Percentiles rank a stretch among this genome's conserved stretches.
phyloP scores from a whole-genome alignment of 805 yeast genomes.

The Debaryomyces castellii region DNA sequence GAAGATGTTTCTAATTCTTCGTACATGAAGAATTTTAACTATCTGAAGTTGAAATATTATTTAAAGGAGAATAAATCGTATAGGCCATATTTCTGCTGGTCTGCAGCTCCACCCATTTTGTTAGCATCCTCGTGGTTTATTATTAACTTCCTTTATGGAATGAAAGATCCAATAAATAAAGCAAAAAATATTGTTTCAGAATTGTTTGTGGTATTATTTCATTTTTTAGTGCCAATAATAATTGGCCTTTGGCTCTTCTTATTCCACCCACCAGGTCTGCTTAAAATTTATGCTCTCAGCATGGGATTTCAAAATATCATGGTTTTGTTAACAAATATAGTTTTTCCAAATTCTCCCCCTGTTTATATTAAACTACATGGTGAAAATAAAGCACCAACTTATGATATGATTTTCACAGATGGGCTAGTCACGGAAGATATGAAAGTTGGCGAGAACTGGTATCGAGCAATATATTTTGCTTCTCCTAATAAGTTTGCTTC shows the following conservation, averaged over 20 bases:
- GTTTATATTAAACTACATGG: slow-evolving; percentile 69
- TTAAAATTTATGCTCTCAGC: slow-evolving; percentile 52
- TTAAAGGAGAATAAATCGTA: slow-evolving; percentile 2
- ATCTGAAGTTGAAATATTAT: not conserved
- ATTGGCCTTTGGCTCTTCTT: slow-evolving; percentile 63
- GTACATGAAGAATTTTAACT: not conserved
- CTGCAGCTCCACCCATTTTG: slow-evolving; percentile 36
- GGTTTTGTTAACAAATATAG: slow-evolving; percentile 60
- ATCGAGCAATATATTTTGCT: slow-evolving; percentile 61
- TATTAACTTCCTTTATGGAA: slow-evolving; percentile 45
- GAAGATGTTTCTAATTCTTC: not conserved
- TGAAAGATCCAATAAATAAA: slow-evolving; percentile 42
- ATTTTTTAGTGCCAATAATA: slow-evolving; percentile 58
- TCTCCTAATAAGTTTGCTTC: slow-evolving; percentile 72
- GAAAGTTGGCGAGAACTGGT: slow-evolving; percentile 59
- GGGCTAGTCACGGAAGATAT: slow-evolving; percentile 66
- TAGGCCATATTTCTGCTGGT: slow-evolving; percentile 7
- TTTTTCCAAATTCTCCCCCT: slow-evolving; percentile 73
- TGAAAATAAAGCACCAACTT: slow-evolving; percentile 52
- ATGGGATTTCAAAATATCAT: slow-evolving; percentile 60
- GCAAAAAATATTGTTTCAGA: slow-evolving; percentile 57
- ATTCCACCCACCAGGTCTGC: slow-evolving; percentile 65
- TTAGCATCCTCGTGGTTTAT: slow-evolving; percentile 47
- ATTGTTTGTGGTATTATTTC: slow-evolving; percentile 61
- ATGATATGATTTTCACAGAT: slow-evolving; percentile 71